phyloP scores from a whole-genome alignment of 176 grass and related monocot species.

The Phoenix dactylifera region DNA sequence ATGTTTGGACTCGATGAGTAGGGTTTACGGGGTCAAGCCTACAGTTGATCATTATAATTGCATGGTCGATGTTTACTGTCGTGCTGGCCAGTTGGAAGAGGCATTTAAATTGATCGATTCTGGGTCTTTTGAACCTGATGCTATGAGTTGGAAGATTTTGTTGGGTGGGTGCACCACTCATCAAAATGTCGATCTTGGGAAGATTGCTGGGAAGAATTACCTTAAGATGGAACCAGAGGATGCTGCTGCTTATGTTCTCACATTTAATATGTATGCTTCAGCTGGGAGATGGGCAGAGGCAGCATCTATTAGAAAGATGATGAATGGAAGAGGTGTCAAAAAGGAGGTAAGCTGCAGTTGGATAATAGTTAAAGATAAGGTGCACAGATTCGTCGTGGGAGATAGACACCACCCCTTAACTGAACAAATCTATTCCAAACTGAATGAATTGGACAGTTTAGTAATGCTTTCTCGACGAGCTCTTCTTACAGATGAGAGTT shows the following conservation, averaged over 20 bases:
- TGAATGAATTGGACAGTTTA: slow-evolving; percentile 12
- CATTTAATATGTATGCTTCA: slow-evolving; percentile 16
- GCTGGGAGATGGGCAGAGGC: slow-evolving; percentile 10
- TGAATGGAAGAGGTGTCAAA: slow-evolving; percentile 22
- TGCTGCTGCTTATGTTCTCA: slow-evolving; percentile 13
- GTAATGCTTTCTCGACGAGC: not conserved
- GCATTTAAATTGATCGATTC: slow-evolving; percentile 17
- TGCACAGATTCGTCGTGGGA: slow-evolving; percentile 20
- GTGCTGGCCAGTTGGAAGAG: slow-evolving; percentile 11
- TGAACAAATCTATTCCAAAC: slow-evolving; percentile 12
- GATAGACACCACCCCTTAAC: slow-evolving; percentile 16
- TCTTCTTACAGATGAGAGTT: not conserved
- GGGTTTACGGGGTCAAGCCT: slow-evolving; percentile 1
- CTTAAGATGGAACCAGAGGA: slow-evolving; percentile 6
- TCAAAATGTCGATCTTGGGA: slow-evolving; percentile 13
- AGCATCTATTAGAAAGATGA: slow-evolving; percentile 14
- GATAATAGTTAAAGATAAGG: slow-evolving; percentile 15
- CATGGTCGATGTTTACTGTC: slow-evolving; percentile 19
- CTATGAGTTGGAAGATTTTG: slow-evolving; percentile 18
- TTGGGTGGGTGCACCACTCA: slow-evolving; percentile 18
- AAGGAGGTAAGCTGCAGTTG: slow-evolving; percentile 21
- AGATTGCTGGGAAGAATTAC: slow-evolving; percentile 9
- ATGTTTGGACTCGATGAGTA: slow-evolving; percentile 14
- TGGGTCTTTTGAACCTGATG: slow-evolving; percentile 19
- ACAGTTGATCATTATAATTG: slow-evolving; percentile 19